Base-by-base conservation (phyloP, 345 rosid species). In the Boechera divaricarpa region DNA sequence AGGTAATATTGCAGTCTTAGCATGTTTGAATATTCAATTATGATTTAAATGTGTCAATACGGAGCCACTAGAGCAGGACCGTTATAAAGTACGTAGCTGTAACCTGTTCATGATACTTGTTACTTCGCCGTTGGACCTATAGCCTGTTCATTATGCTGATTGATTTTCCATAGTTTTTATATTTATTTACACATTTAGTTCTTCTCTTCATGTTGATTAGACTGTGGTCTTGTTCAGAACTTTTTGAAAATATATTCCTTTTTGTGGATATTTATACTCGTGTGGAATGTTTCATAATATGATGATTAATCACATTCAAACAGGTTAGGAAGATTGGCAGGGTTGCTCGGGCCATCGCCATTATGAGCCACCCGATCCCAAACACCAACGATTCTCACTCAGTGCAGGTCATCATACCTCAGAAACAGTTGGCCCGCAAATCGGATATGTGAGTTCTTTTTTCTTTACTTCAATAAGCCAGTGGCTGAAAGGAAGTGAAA, bases 291-390 rank as follows among this genome's bases (percentile, higher is more conserved):
- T 57, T 63, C 18, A 48, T 63, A 69, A 29, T 31, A 29, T 70
- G 52, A 77, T 65, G 69, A 7, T 26, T 69, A 15, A 31, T 70
- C 73, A 41, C 64, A 16, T 31, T 72, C 16, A 51, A 85, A 84
- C 84, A 95, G 98, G 94, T 87, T n/a, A 64, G 85, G 86, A 92
- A 89, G 86, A 85, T 95, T 8, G 97, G 97, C 24, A 89, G 56
- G 76, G 99, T 95, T 54, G 96, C 96, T 41, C 91, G 99, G 74
- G 99, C 99, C n/a, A 84, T 95, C 26, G 91, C 97, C 56, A 88
- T 95, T 73, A 91, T 95, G 97, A 95, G 91, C 81, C 98, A 95
- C 80, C 96, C 97, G 7, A 88, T 95, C 79, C 97, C 94, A 48
- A 68, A 83, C 81, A 95, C 98, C 65, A 81, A 85, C 36, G 90